Conservation (phyloP, 2,329 filamentous ascomycete genomes). For the Alternaria viburni region DNA sequence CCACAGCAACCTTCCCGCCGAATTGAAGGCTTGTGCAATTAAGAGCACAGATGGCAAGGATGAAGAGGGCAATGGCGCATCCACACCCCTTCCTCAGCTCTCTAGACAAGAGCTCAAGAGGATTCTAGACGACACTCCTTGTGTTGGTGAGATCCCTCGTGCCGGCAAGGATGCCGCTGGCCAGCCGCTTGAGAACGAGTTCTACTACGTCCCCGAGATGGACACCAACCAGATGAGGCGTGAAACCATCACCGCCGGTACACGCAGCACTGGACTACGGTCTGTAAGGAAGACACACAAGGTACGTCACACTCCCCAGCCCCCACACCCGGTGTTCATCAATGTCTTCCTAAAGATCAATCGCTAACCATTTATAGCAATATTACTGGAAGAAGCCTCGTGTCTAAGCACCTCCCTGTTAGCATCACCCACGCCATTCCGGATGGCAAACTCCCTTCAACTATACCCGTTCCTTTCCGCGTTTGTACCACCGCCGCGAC, state of each 20-base stretch:
- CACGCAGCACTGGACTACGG: conserved; percentile 87
- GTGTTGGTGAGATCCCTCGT: conserved; percentile 85
- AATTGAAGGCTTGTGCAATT: conserved; percentile 50
- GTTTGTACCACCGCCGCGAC: background rate
- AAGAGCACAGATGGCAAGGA: conserved; percentile 32
- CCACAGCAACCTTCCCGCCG: conserved; percentile 79
- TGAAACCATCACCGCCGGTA: conserved; percentile 80
- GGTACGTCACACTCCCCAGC: conserved; percentile 61
- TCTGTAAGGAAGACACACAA: conserved; percentile 96
- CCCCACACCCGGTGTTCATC: background rate
- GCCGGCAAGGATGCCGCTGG: conserved; percentile 96
- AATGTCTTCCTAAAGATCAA: background rate
- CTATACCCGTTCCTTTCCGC: background rate
- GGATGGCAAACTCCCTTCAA: background rate
- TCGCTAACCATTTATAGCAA: conserved; percentile 58
- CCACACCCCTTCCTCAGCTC: conserved; percentile 36
- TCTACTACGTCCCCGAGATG: conserved; percentile 91
- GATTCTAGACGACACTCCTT: conserved; percentile 75
- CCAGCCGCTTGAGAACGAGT: conserved; percentile 91
- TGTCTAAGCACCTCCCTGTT: conserved; percentile 21
- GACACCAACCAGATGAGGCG: conserved; percentile 81
- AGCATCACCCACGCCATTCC: background rate
- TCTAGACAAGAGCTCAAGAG: conserved; percentile 63
- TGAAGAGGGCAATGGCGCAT: conserved; percentile 21
- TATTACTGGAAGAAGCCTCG: conserved; percentile 73